Conservation (phyloP, 2,329 filamentous ascomycete species). For the Cordyceps militaris region DNA sequence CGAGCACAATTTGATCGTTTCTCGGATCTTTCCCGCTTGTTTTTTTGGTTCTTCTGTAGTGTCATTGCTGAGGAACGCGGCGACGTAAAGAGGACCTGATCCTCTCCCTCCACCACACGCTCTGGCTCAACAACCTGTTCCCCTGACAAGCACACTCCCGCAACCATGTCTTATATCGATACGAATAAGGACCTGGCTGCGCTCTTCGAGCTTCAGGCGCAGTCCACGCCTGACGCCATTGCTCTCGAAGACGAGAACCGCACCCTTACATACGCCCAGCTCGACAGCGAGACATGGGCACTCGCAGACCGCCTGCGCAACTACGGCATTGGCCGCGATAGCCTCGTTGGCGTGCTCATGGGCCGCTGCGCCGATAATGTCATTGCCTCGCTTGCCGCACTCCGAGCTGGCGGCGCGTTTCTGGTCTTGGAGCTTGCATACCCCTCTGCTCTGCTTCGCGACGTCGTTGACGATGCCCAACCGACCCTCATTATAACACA, state of each 20-base stretch:
- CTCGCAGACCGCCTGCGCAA: slow-evolving; percentile 57
- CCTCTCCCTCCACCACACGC: background rate
- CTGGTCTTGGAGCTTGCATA: slow-evolving; percentile 75
- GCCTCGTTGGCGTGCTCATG: slow-evolving; percentile 67
- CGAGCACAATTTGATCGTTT: background rate
- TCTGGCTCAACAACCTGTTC: background rate
- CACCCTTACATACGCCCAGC: slow-evolving; percentile 64
- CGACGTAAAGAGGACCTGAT: slow-evolving; percentile 2
- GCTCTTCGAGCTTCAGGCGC: slow-evolving; percentile 63
- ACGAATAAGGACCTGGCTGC: slow-evolving; percentile 64
- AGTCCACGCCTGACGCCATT: slow-evolving; percentile 59
- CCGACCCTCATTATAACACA: slow-evolving; percentile 66
- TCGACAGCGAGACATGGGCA: slow-evolving; percentile 59
- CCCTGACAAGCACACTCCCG: background rate
- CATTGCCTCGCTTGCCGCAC: slow-evolving; percentile 68
- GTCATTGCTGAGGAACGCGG: slow-evolving; percentile 1
- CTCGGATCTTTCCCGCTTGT: background rate
- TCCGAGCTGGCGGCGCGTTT: slow-evolving; percentile 73
- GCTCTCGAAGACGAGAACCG: slow-evolving; percentile 65
- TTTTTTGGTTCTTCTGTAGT: background rate
- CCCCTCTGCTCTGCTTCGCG: slow-evolving; percentile 63
- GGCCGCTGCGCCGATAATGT: slow-evolving; percentile 73
- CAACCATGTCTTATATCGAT: slow-evolving; percentile 58
- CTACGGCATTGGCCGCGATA: slow-evolving; percentile 65
- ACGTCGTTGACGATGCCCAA: slow-evolving; percentile 69